These are phyloP conservation scores for Mortierella sp. DNA, from an alignment of 371 early-diverging fungal species.

Conservation along the genomic window DNA sequence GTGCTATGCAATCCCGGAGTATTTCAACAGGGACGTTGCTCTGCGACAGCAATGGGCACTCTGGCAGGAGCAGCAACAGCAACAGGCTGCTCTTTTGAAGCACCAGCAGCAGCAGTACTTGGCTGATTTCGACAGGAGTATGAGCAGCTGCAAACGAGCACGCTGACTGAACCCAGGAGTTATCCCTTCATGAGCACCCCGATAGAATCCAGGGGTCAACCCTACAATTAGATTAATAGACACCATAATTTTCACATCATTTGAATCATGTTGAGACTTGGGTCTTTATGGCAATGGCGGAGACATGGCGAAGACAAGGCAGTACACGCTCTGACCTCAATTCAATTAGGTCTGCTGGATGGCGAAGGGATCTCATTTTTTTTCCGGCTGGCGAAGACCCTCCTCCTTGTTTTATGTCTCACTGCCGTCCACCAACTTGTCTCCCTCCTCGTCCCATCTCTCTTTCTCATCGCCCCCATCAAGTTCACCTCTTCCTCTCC, in stretches of 20 bases:
- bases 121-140: background rate
- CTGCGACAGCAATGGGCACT: background rate
- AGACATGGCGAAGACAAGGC: background rate
- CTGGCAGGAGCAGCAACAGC: background rate
- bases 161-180: too few species aligned
- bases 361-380: too few species aligned
- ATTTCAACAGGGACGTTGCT: background rate
- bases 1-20: background rate
- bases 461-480: too few species aligned
- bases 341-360: background rate
- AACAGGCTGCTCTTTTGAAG: background rate
- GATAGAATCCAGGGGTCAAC: background rate
- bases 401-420: too few species aligned
- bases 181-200: too few species aligned
- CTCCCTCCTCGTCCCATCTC: too few species aligned
- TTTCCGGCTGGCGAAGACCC: too few species aligned
- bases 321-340: background rate
- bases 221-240: background rate
- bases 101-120: background rate
- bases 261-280: background rate
- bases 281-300: background rate
- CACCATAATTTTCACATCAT: too few species aligned
- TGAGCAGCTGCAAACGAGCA: background rate
- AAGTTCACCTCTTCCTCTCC: too few species aligned
- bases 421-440: too few species aligned